These are phyloP conservation scores for Verticillium dahliae DNA, from an alignment of 2,329 filamentous ascomycete species.

Conservation along the genomic window DNA sequence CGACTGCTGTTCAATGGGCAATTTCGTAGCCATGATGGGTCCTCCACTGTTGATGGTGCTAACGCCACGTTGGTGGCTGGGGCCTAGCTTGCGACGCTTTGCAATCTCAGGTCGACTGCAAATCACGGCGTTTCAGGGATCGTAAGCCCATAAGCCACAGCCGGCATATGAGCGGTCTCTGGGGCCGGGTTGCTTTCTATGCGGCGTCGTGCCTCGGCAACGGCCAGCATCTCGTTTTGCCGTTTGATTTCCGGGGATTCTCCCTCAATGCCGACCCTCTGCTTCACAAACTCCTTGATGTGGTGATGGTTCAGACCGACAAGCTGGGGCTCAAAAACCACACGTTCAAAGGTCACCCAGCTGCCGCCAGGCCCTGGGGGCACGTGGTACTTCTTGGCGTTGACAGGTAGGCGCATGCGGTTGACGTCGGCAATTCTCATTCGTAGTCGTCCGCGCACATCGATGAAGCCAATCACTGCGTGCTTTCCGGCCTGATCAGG, in stretches of 20 bases:
- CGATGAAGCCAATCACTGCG: conserved; percentile 56
- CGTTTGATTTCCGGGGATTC: conserved; percentile 31
- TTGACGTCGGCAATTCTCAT: conserved; percentile 49
- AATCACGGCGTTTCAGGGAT: conserved; percentile 35
- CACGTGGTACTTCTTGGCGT: conserved; percentile 35
- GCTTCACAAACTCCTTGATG: conserved; percentile 56
- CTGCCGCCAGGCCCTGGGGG: conserved; percentile 55
- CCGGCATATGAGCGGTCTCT: conserved; percentile 33
- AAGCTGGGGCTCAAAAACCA: conserved; percentile 53
- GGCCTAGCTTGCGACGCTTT: conserved; percentile 49
- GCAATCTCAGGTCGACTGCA: conserved; percentile 8
- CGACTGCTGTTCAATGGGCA: conserved; percentile 3
- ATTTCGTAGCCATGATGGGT: conserved; percentile 5
- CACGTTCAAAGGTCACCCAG: conserved; percentile 57
- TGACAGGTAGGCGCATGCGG: conserved; percentile 31
- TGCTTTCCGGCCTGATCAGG: conserved; percentile 45
- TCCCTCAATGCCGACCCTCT: conserved; percentile 34
- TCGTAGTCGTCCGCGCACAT: conserved; percentile 52
- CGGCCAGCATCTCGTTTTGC: conserved; percentile 33
- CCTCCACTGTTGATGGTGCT: conserved; percentile 24
- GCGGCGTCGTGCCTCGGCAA: conserved; percentile 38
- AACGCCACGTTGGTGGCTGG: conserved; percentile 29
- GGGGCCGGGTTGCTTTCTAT: conserved; percentile 34
- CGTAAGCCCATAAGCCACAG: conserved; percentile 44
- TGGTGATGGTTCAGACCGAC: conserved; percentile 48